Evolutionary conservation across 2,329 filamentous ascomycete genomes (phyloP).

Genomic region (Fonsecaea monophora): DNA sequence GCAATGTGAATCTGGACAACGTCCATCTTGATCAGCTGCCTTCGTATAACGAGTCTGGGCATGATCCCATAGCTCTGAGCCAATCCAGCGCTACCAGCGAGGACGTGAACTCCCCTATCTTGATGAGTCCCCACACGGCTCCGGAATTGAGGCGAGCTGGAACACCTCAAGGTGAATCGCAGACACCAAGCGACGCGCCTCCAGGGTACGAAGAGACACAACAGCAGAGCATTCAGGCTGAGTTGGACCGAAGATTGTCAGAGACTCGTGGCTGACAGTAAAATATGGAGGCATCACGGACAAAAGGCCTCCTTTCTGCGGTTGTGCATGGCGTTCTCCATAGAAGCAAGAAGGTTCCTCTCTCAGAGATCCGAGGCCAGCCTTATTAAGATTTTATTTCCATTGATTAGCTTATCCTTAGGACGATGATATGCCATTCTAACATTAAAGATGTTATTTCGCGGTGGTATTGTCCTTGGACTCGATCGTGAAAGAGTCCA

Average conservation of each 20-base stretch:
- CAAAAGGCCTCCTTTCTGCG: background rate
- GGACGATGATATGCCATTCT: background rate
- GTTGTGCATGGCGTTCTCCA: background rate
- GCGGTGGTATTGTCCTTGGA: background rate
- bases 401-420: background rate
- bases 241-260: slow-evolving; percentile 65
- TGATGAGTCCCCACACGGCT: slow-evolving; percentile 12
- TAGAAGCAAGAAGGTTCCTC: background rate
- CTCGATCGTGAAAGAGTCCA: background rate
- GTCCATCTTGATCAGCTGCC: slow-evolving; percentile 87
- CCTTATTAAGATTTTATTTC: background rate
- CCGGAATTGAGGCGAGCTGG: slow-evolving; percentile 11
- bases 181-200: slow-evolving; percentile 74
- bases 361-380: background rate
- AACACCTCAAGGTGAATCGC: slow-evolving; percentile 31
- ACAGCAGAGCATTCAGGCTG: slow-evolving; percentile 76
- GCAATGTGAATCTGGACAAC: slow-evolving; percentile 63
- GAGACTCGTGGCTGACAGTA: slow-evolving; percentile 19
- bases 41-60: slow-evolving; percentile 73
- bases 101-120: slow-evolving; percentile 27
- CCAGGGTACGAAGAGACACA: slow-evolving; percentile 93
- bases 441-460: background rate
- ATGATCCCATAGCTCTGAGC: slow-evolving; percentile 46
- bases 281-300: background rate
- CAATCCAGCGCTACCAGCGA: slow-evolving; percentile 31